Conservation (phyloP, 805 yeast genomes). For the Starmerella ratchasimensis region DNA sequence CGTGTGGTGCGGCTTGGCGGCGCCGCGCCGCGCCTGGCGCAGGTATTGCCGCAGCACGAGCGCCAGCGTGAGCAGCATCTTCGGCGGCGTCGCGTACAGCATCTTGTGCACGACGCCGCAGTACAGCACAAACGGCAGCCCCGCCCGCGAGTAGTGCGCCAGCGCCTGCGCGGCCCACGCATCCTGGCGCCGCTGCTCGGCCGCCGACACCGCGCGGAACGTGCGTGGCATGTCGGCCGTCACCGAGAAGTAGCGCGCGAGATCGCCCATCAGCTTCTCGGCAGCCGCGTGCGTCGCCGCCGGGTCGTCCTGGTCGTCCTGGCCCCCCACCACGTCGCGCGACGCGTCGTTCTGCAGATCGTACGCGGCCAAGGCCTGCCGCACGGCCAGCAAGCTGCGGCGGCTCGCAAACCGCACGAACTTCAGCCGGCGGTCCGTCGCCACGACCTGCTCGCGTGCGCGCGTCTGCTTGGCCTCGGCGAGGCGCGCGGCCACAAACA, state of each 20-base stretch:
- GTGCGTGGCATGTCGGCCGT: background rate
- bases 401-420: conserved; percentile 1
- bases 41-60: background rate
- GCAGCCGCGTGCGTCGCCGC: background rate
- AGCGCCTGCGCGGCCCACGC: conserved; percentile 1
- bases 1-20: too few relatives aligned
- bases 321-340: too few relatives aligned
- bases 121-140: background rate
- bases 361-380: background rate
- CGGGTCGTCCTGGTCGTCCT: background rate
- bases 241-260: conserved; percentile 1
- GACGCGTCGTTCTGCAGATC: too few relatives aligned
- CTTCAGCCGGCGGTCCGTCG: conserved; percentile 2
- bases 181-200: background rate
- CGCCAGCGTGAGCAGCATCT: background rate
- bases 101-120: background rate
- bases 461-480: background rate
- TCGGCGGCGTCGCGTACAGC: background rate
- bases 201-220: background rate
- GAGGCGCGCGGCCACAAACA: background rate
- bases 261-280: background rate
- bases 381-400: background rate
- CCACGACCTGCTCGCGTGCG: background rate
- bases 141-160: background rate
- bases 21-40: background rate